Evolutionary conservation across 805 yeast species (phyloP).

Genomic region (Ogataea pignaliae): DNA sequence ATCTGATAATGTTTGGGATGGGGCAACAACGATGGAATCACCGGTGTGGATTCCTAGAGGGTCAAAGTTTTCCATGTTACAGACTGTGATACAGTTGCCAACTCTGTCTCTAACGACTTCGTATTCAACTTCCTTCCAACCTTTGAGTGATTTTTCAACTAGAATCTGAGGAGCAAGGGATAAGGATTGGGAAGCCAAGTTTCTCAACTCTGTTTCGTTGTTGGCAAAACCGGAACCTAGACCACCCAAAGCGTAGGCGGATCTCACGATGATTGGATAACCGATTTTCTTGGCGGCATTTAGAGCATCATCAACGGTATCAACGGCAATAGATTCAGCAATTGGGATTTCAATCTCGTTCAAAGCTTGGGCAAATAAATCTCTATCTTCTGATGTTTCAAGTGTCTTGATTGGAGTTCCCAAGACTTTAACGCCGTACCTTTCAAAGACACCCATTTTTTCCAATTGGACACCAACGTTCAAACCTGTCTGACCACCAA

Average conservation of each 20-base stretch:
- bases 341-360: conserved; percentile 94
- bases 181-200: conserved; percentile 84
- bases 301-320: conserved; percentile 87
- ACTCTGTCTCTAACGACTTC: conserved; percentile 97
- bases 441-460: conserved; percentile 88
- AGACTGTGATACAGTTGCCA: conserved; percentile 96
- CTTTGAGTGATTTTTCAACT: conserved; percentile 95
- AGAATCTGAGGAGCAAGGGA: conserved; percentile 91
- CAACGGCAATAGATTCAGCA: conserved; percentile 96
- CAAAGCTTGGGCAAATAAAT: conserved; percentile 89
- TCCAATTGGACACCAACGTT: conserved; percentile 95
- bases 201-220: conserved; percentile 74
- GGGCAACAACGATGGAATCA: conserved; percentile 98
- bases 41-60: conserved; percentile 98
- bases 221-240: conserved; percentile 96
- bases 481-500: conserved; percentile 98
- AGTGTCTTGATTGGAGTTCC: conserved; percentile 97
- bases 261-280: conserved; percentile 94
- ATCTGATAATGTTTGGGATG: conserved; percentile 94
- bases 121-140: conserved; percentile 98
- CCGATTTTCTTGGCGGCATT: conserved; percentile 86
- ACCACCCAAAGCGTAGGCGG: conserved; percentile 97
- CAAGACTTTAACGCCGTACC: conserved; percentile 87
- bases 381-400: conserved; percentile 97
- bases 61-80: conserved; percentile 99